Base-by-base conservation (phyloP, 2,329 filamentous ascomycete genomes). In the Cladosporium sphaerospermum region DNA sequence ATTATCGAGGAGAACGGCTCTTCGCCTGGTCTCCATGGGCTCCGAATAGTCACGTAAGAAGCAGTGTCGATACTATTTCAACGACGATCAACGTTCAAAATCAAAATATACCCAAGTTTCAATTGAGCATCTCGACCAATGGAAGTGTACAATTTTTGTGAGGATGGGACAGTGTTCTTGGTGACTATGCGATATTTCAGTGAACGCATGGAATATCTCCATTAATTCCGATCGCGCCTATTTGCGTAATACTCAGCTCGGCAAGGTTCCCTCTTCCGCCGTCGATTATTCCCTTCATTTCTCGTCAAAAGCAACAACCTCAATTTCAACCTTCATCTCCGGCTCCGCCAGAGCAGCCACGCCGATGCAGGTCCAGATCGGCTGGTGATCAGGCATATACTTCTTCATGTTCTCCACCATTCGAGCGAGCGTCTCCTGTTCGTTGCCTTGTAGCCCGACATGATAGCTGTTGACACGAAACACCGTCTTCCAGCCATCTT, bases 321-420 rank as follows among this genome's bases (percentile, higher is more conserved):
- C 80, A 63, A 84, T 78, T 67, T 84, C 80, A 3, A 83, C 72
- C 23, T 69, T 63, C 80, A 84, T 83, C 33, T 71, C 72, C 19
- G 74, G 71, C 54, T 71, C 64, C 0, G 68, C 79, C 5, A 84
- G 62, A 32, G 67, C 59, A 2, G 67, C 59, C 1, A 83, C 79
- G 0, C 75, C 79, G 10, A 83, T 67, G 54, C 67, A 71, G 0
- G 79, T 83, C 76, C 76, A 80, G 1, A 79, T 67, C 0, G 79
- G 79, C 55, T 73, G 61, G 59, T 82, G 78, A 37, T 75, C 61
- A 0, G 79, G 79, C 68, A 78, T 75, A 64, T 73, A 80, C 57
- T 74, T 74, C 53, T 67, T 67, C 42, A 82, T 71, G 44, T 78
- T 75, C 37, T 71, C 55, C 3, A 75, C 67, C 70, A 81, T 75